Conservation (phyloP, 2,329 filamentous ascomycete species). For the Laburnicola sp. region DNA sequence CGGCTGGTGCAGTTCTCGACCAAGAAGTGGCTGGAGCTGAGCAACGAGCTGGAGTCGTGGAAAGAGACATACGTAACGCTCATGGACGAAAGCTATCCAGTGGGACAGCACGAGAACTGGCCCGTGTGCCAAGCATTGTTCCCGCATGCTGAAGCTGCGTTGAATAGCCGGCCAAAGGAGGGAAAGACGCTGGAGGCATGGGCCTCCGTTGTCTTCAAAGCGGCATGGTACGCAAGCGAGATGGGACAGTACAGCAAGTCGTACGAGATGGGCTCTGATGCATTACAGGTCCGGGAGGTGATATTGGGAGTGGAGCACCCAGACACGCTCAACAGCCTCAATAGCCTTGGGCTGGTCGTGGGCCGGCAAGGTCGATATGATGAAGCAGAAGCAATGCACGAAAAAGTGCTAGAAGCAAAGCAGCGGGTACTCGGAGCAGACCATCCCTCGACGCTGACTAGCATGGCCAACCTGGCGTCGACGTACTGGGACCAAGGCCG, state of each 20-base stretch:
- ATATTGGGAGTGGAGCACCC: constrained; percentile 11
- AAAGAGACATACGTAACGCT: constrained; percentile 11
- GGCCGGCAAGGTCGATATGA: background rate
- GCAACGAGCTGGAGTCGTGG: constrained; percentile 22
- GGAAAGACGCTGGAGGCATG: constrained; percentile 2
- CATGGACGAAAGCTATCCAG: constrained; percentile 5
- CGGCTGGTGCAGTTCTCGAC: constrained; percentile 23
- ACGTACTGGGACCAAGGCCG: no score
- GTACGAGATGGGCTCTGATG: constrained; percentile 5
- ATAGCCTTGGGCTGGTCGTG: background rate
- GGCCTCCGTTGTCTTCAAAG: constrained; percentile 9
- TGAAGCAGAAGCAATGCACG: background rate
- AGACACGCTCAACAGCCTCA: constrained; percentile 1
- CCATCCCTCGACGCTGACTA: no score
- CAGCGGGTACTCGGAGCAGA: no score
- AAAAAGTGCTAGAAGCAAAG: no score
- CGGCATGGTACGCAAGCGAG: constrained; percentile 4
- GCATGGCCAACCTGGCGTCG: no score
- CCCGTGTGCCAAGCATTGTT: constrained; percentile 5
- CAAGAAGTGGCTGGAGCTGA: constrained; percentile 22
- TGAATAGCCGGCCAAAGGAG: background rate
- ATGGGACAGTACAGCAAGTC: constrained; percentile 10
- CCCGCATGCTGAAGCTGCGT: constrained; percentile 11
- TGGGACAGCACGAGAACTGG: constrained; percentile 10
- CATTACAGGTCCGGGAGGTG: constrained; percentile 5